Evolutionary conservation across 2,329 filamentous ascomycete species (phyloP), one percentile per base, ranked within the genome.

Genomic region (Fusarium anguioides): DNA sequence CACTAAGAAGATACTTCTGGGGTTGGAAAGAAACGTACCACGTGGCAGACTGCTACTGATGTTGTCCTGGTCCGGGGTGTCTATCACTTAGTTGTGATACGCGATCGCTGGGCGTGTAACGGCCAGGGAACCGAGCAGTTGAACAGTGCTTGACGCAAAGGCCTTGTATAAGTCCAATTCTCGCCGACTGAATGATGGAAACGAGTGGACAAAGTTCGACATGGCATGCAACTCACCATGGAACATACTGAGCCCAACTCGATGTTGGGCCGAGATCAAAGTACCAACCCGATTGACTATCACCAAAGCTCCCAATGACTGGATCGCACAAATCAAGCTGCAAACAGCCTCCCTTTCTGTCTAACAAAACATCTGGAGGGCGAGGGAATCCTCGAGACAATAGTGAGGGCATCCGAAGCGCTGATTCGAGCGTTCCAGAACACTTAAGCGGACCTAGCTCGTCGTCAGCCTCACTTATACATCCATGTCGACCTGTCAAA

Each of bases 401-500:
- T 20, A 20, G 29, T 18, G 24, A 56, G 33, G 44, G 41, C 24
- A 46, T 52, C 20, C n/a, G 14, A 15, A 24, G 12, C n/a, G 14
- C 11, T 65, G 46, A 65, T 61, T 49, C 37, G 42, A 48, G 29
- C 11, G 17, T 31, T 24, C 15, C 18, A 44, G 31, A 27, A 27
- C 20, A 21, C 31, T 18, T 31, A 41, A 46, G 63, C 44, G 48
- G 27, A 52, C 33, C 21, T 42, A 11, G 18, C 21, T 56, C 47
- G n/a, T 56, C 36, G 64, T 50, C 27, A 58, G 65, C 65, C 64
- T 66, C 60, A 62, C 49, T 45, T 36, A 18, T 24, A 12, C 18
- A 37, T 29, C 21, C 39, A 35, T 52, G 24, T 29, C 35, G 27
- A 45, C 45, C 33, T 49, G 41, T 48, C 41, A 37, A 54, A 44